Percentiles rank a stretch among this genome's conserved stretches.
These are phyloP conservation scores for Infundibulicybe gibba DNA, from an alignment of 768 basidiomycete species.

Conservation along the genomic window DNA sequence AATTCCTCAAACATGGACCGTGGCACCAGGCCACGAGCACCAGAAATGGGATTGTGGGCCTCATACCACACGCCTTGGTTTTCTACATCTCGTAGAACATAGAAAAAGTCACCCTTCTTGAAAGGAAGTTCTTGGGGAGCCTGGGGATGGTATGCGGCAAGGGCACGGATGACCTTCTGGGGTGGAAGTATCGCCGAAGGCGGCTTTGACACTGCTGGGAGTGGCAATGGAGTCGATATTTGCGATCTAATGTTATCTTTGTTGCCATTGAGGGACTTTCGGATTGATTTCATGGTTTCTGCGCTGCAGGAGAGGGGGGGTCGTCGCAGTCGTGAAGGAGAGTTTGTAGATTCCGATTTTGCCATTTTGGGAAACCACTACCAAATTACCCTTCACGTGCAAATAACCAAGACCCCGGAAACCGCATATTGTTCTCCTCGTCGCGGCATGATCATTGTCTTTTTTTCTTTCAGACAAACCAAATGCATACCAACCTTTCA, in stretches of 20 bases:
- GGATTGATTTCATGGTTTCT: slow-evolving; percentile 70
- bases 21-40: slow-evolving; percentile 89
- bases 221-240: slow-evolving; percentile 67
- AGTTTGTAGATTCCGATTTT: slow-evolving; percentile 9
- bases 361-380: slow-evolving; percentile 9
- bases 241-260: slow-evolving; percentile 58
- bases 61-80: slow-evolving; percentile 74
- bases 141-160: slow-evolving; percentile 58
- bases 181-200: slow-evolving; percentile 74
- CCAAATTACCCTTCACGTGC: slow-evolving; percentile 20
- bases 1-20: slow-evolving; percentile 89
- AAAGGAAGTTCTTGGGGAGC: slow-evolving; percentile 88
- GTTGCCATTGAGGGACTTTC: slow-evolving; percentile 73
- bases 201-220: slow-evolving; percentile 69
- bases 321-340: slow-evolving; percentile 24
- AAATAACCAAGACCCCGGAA: slow-evolving; percentile 6
- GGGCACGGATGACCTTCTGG: slow-evolving; percentile 92
- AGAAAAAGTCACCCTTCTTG: slow-evolving; percentile 95
- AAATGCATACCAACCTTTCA: too few relatives aligned
- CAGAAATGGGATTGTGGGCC: slow-evolving; percentile 90
- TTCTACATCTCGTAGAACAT: slow-evolving; percentile 79
- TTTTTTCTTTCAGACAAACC: too few relatives aligned
- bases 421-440: slow-evolving; percentile 3
- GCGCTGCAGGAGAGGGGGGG: slow-evolving; percentile 11
- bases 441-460: background rate